These are phyloP conservation scores for Anisodus acutangulus DNA, from an alignment of 257 asterid genomes.

Conservation along the genomic window DNA sequence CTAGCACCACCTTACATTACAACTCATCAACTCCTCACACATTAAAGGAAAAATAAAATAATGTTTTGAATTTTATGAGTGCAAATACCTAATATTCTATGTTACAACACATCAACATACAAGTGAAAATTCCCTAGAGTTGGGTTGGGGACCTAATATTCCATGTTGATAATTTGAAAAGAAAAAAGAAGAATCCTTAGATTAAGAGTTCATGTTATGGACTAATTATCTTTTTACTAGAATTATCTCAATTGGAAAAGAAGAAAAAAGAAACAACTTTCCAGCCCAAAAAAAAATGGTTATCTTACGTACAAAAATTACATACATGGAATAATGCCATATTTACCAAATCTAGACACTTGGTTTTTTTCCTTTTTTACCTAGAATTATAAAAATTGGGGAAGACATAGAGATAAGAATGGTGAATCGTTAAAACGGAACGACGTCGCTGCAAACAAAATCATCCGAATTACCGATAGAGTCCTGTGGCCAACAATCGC, in stretches of 20 bases:
- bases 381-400: slow-evolving; percentile 11
- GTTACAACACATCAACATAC: neutral
- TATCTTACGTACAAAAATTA: slow-evolving; percentile 46
- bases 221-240: neutral
- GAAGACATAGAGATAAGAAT: neutral
- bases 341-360: slow-evolving; percentile 39
- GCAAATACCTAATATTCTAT: neutral
- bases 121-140: no score
- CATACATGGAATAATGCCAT: slow-evolving; percentile 39
- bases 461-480: slow-evolving; percentile 67
- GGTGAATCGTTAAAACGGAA: slow-evolving; percentile 47
- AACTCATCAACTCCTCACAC: slow-evolving; percentile 4
- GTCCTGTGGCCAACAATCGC: slow-evolving; percentile 83
- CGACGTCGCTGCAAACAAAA: slow-evolving; percentile 79
- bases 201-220: neutral
- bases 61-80: neutral
- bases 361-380: neutral
- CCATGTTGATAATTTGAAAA: neutral
- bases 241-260: neutral
- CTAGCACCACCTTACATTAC: neutral
- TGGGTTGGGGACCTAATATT: neutral
- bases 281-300: slow-evolving; percentile 30
- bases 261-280: neutral
- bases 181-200: neutral
- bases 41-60: neutral